Percentiles rank a stretch among this genome's conserved stretches.
Evolutionary conservation across 2,329 filamentous ascomycete species (phyloP).

Genomic region (Phaeosphaeriaceae sp.): DNA sequence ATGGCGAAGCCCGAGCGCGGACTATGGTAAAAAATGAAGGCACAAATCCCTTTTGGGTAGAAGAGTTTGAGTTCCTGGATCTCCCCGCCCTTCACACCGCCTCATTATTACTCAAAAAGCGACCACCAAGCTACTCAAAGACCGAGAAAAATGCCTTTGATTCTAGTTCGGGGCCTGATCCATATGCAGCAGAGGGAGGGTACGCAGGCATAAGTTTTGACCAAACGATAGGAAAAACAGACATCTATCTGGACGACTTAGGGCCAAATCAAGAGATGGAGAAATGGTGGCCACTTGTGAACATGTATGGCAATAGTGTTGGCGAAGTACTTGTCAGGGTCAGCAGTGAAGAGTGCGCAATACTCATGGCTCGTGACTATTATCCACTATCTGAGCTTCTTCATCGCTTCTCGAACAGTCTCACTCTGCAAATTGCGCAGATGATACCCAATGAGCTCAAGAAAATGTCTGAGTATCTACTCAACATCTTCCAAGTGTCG

Average conservation of each 20-base stretch:
- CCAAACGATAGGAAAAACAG: conserved; percentile 71
- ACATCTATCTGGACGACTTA: conserved; percentile 79
- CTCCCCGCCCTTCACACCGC: conserved; percentile 73
- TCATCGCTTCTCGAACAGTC: conserved; percentile 80
- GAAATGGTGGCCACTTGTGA: conserved; percentile 81
- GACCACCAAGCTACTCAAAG: conserved; percentile 50
- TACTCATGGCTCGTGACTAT: conserved; percentile 87
- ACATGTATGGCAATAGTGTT: conserved; percentile 75
- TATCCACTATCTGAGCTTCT: conserved; percentile 80
- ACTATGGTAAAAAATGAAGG: conserved; percentile 75
- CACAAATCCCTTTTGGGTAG: conserved; percentile 80
- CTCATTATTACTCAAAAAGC: conserved; percentile 73
- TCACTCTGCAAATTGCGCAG: conserved; percentile 84
- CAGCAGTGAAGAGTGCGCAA: conserved; percentile 85
- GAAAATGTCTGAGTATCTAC: conserved; percentile 79
- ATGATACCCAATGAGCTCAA: conserved; percentile 79
- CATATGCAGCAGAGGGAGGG: conserved; percentile 48
- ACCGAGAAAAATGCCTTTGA: conserved; percentile 49
- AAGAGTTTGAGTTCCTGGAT: conserved; percentile 79
- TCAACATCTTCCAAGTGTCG: conserved; percentile 96
- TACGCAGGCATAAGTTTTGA: conserved; percentile 57
- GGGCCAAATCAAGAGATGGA: conserved; percentile 80
- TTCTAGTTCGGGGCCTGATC: conserved; percentile 31
- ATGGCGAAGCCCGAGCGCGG: conserved; percentile 78
- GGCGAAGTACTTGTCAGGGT: conserved; percentile 86